These are phyloP conservation scores for Castanea sativa DNA, from an alignment of 306 rosid genomes.

Conservation along the genomic window DNA sequence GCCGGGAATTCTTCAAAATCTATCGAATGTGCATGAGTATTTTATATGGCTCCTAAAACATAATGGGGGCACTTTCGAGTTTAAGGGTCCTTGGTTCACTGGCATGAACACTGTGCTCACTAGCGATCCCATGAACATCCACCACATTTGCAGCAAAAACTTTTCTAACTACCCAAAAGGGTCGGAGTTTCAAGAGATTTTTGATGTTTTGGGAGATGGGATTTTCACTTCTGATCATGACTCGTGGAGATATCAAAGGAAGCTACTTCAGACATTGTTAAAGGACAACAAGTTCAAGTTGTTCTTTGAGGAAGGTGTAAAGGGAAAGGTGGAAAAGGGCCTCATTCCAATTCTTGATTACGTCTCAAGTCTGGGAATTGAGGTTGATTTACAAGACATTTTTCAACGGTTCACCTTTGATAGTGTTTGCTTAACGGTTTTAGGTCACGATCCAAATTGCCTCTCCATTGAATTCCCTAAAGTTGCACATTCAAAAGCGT, in stretches of 20 bases:
- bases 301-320: not conserved
- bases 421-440: conserved; percentile 9
- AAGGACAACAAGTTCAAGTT: not conserved
- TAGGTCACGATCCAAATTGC: conserved; percentile 20
- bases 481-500: conserved; percentile 14
- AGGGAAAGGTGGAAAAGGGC: conserved; percentile 9
- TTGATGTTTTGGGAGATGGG: conserved; percentile 40
- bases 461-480: conserved; percentile 6
- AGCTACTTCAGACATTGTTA: conserved; percentile 6
- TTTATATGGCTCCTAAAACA: not conserved
- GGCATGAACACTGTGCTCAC: conserved; percentile 11
- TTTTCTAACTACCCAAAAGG: conserved; percentile 29
- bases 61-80: conserved; percentile 7
- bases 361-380: not conserved
- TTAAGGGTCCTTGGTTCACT: conserved; percentile 27
- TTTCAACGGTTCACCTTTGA: conserved; percentile 28
- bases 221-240: conserved; percentile 27
- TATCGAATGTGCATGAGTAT: not conserved
- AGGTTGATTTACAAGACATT: conserved; percentile 30
- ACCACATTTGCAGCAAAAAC: conserved; percentile 19
- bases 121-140: conserved; percentile 24
- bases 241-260: conserved; percentile 28
- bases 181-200: conserved; percentile 23
- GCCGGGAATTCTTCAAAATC: not conserved
- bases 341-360: conserved; percentile 20